A percentile compares a stretch with the other conserved stretches of the same genome.
Evolutionary conservation across 176 grass and related monocot species (phyloP).

Genomic region (Lolium rigidum): DNA sequence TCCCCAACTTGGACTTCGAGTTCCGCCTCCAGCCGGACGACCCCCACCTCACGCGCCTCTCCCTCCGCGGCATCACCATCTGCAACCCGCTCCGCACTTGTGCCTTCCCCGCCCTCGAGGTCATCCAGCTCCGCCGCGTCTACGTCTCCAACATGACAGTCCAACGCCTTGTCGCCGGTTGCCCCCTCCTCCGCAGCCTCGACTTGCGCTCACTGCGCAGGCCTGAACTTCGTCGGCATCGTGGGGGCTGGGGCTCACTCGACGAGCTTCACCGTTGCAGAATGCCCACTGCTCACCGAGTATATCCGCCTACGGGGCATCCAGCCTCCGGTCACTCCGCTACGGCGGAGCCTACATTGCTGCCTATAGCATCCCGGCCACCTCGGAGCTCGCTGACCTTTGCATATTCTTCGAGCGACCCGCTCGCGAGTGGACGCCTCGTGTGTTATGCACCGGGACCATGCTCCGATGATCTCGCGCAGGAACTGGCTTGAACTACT

Average conservation of each 20-base stretch:
- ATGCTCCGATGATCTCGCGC: too few relatives aligned
- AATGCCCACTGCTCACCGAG: constrained; percentile 32
- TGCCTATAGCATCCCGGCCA: not conserved
- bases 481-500: constrained; percentile 9
- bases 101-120: constrained; percentile 28
- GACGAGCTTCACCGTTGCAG: constrained; percentile 51
- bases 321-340: constrained; percentile 35
- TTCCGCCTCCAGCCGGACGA: constrained; percentile 17
- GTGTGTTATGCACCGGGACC: too few relatives aligned
- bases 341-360: not conserved
- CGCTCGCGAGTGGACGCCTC: too few relatives aligned
- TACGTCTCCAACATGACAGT: not conserved
- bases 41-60: constrained; percentile 34
- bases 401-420: constrained; percentile 30
- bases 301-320: not conserved
- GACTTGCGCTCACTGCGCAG: constrained; percentile 42
- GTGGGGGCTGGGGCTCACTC: constrained; percentile 20
- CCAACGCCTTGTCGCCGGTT: not conserved
- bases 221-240: constrained; percentile 8
- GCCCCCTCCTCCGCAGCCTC: constrained; percentile 45
- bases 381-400: constrained; percentile 37
- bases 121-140: constrained; percentile 26
- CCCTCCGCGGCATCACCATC: not conserved
- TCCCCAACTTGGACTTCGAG: not conserved
- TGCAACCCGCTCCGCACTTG: not conserved